Evolutionary conservation across 1,139 yeast genomes (phyloP).

Genomic region (Chernovozyma aurita): DNA sequence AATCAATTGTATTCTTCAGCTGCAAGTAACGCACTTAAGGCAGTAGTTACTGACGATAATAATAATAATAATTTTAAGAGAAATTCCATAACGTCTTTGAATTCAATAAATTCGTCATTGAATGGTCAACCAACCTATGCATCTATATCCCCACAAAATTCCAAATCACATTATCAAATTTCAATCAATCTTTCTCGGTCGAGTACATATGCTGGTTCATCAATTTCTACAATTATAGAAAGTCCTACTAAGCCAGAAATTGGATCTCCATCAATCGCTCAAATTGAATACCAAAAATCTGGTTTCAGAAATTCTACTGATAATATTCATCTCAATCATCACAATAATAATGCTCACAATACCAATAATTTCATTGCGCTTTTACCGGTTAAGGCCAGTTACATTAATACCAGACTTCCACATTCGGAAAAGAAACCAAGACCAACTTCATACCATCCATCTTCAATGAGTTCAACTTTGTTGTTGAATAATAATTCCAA

Average conservation of each 20-base stretch:
- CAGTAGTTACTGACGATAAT: slow-evolving; percentile 48
- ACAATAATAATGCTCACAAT: slow-evolving; percentile 1
- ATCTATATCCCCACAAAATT: slow-evolving; percentile 5
- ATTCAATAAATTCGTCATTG: slow-evolving; percentile 9
- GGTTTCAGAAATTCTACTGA: background rate
- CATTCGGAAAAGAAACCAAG: slow-evolving; percentile 57
- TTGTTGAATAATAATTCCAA: slow-evolving; percentile 19
- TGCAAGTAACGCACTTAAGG: slow-evolving; percentile 64
- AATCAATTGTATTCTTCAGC: slow-evolving; percentile 44
- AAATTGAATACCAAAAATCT: background rate
- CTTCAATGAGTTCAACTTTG: slow-evolving; percentile 38
- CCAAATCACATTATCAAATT: slow-evolving; percentile 4
- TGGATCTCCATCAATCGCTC: slow-evolving; percentile 3
- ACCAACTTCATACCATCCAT: slow-evolving; percentile 78
- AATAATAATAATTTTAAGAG: slow-evolving; percentile 23
- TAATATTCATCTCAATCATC: background rate
- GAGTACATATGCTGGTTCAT: slow-evolving; percentile 39
- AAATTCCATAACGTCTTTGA: slow-evolving; percentile 17
- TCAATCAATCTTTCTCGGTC: slow-evolving; percentile 19
- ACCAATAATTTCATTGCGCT: slow-evolving; percentile 3
- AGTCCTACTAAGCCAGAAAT: slow-evolving; percentile 32
- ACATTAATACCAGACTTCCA: slow-evolving; percentile 29
- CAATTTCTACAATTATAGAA: slow-evolving; percentile 42
- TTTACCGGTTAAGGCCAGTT: slow-evolving; percentile 3
- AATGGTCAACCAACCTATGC: slow-evolving; percentile 5